Conservation (phyloP, 164 flowering plant species). For the Berberis vulgaris region DNA sequence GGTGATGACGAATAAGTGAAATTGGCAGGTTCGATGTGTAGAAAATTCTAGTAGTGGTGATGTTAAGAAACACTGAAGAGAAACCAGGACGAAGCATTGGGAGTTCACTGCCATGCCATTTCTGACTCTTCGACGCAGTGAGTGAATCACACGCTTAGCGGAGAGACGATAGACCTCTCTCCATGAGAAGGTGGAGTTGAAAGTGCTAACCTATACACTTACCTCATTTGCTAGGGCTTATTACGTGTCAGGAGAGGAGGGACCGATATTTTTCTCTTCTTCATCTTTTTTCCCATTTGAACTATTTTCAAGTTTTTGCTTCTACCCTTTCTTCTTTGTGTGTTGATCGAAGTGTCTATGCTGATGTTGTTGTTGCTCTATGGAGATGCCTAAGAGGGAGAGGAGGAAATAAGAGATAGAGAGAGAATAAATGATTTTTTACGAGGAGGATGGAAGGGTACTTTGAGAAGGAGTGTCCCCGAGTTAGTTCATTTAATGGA, state of each 20-base stretch:
- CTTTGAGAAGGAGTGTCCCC: background rate
- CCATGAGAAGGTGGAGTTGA: constrained; percentile 54
- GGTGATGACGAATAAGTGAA: no score
- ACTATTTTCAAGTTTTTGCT: constrained; percentile 63
- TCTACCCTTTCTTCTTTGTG: constrained; percentile 62
- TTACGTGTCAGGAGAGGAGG: constrained; percentile 26
- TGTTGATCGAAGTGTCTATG: constrained; percentile 17
- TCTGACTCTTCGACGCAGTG: constrained; percentile 72
- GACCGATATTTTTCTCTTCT: constrained; percentile 15
- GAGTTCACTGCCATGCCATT: constrained; percentile 31
- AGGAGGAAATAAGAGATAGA: background rate
- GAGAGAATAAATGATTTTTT: constrained; percentile 3
- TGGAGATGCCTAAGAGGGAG: constrained; percentile 30
- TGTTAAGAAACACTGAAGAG: no score
- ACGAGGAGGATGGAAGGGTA: constrained; percentile 18
- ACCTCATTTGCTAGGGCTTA: constrained; percentile 35
- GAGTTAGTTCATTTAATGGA: no score
- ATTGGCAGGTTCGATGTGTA: no score
- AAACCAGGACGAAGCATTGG: no score
- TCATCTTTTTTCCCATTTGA: constrained; percentile 17
- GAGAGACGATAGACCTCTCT: constrained; percentile 63
- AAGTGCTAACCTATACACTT: constrained; percentile 42
- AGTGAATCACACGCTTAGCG: constrained; percentile 70
- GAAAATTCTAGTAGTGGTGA: no score
- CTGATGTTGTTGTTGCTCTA: constrained; percentile 13